Evolutionary conservation across 257 asterid genomes (phyloP).

Genomic region (Solanum medicagineum): DNA sequence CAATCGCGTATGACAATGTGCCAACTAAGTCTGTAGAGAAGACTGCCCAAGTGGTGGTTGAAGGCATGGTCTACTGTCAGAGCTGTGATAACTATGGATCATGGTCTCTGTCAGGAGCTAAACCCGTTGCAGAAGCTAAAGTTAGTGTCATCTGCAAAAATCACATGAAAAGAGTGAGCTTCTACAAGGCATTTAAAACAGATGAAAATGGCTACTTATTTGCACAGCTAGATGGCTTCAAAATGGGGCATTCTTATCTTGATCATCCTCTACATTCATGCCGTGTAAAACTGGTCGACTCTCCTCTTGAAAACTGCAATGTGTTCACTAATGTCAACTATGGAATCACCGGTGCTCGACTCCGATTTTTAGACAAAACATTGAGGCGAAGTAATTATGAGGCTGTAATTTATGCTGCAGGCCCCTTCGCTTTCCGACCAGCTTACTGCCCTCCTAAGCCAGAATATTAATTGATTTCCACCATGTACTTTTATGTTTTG

Average conservation of each 20-base stretch:
- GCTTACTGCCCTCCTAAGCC: slow-evolving; percentile 41
- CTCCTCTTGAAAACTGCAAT: slow-evolving; percentile 46
- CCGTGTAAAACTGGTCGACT: slow-evolving; percentile 57
- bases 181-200: slow-evolving; percentile 54
- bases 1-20: slow-evolving; percentile 11
- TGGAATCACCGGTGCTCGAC: slow-evolving; percentile 67
- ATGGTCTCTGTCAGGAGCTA: slow-evolving; percentile 47
- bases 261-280: slow-evolving; percentile 92
- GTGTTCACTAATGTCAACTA: slow-evolving; percentile 55
- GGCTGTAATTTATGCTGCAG: slow-evolving; percentile 58
- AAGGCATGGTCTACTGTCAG: slow-evolving; percentile 80
- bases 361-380: slow-evolving; percentile 54
- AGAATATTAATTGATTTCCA: slow-evolving; percentile 4
- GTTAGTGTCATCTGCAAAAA: slow-evolving; percentile 76
- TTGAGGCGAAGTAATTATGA: slow-evolving; percentile 33
- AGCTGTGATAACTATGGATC: slow-evolving; percentile 42
- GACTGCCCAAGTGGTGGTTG: slow-evolving; percentile 46
- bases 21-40: slow-evolving; percentile 22
- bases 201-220: slow-evolving; percentile 62
- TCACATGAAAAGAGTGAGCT: slow-evolving; percentile 49
- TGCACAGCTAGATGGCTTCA: slow-evolving; percentile 64
- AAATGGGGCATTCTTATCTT: slow-evolving; percentile 48
- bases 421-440: slow-evolving; percentile 80
- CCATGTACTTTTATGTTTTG: not conserved
- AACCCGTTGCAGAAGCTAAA: slow-evolving; percentile 44